phyloP scores from a whole-genome alignment of 176 grass and related monocot genomes.

The Musa troglodytarum region DNA sequence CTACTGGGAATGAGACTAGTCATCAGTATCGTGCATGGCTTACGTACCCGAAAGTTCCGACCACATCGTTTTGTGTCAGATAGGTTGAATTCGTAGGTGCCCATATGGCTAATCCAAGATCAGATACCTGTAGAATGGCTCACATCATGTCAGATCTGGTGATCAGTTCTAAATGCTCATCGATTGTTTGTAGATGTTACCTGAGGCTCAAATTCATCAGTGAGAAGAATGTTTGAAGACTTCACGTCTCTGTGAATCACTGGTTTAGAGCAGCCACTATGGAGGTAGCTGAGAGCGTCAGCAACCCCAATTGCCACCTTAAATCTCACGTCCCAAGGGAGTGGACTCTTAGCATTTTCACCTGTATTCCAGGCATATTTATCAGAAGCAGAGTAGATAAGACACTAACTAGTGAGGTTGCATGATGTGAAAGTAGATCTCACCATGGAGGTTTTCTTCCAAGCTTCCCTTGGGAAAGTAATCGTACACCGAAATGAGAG shows the following conservation, averaged over 20 bases:
- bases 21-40: neutral
- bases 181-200: slow-evolving; percentile 18
- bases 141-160: neutral
- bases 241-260: slow-evolving; percentile 96
- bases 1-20: neutral
- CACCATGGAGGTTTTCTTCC: slow-evolving; percentile 87
- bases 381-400: neutral
- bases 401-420: neutral
- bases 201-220: slow-evolving; percentile 63
- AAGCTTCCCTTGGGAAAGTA: slow-evolving; percentile 81
- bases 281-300: slow-evolving; percentile 66
- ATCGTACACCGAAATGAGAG: slow-evolving; percentile 67
- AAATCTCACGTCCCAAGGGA: slow-evolving; percentile 71
- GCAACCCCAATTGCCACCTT: slow-evolving; percentile 60
- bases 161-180: neutral
- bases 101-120: slow-evolving; percentile 94
- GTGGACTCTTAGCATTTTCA: slow-evolving; percentile 32
- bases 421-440: neutral
- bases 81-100: slow-evolving; percentile 45
- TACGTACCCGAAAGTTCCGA: slow-evolving; percentile 83
- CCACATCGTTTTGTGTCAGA: slow-evolving; percentile 58
- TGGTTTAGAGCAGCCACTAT: slow-evolving; percentile 45
- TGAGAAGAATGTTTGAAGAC: slow-evolving; percentile 94
- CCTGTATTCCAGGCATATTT: slow-evolving; percentile 28
- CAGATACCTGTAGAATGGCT: slow-evolving; percentile 45